Conservation (phyloP, 1,284 basidiomycete species). For the Ceratobasidium sp. region DNA sequence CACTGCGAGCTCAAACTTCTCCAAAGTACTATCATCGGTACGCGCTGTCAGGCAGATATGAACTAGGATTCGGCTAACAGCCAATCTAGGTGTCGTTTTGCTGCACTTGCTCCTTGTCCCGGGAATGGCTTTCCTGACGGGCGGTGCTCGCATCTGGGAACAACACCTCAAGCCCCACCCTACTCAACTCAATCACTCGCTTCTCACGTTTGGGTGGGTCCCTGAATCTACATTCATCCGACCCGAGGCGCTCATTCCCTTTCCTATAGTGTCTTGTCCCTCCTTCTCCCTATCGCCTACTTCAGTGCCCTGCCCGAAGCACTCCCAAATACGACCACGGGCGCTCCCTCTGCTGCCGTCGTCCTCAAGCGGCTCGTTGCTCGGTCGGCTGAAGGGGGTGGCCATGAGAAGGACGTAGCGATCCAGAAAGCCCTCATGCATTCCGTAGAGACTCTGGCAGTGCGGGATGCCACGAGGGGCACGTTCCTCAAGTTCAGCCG, state of each 20-base stretch:
- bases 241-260: neutral
- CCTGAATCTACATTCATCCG: neutral
- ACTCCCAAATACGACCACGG: conserved; percentile 25
- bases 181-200: conserved; percentile 68
- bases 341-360: conserved; percentile 29
- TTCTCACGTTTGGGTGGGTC: conserved; percentile 71
- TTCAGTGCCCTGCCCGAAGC: conserved; percentile 62
- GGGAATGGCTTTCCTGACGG: conserved; percentile 68
- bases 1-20: conserved; percentile 68
- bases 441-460: conserved; percentile 48
- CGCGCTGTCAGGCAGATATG: conserved; percentile 38
- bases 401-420: conserved; percentile 17
- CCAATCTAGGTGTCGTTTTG: conserved; percentile 64
- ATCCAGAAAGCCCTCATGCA: conserved; percentile 31
- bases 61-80: neutral
- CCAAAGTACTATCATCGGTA: conserved; percentile 69
- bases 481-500: conserved; percentile 69
- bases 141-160: conserved; percentile 66
- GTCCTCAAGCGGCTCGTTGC: conserved; percentile 21
- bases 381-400: conserved; percentile 23
- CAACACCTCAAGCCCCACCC: conserved; percentile 63
- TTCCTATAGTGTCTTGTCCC: conserved; percentile 63
- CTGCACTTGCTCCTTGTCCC: conserved; percentile 71
- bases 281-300: conserved; percentile 71
- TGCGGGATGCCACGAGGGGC: conserved; percentile 58